Base-by-base conservation (phyloP, 208 protist genomes). In the Leishmania lainsoni region DNA sequence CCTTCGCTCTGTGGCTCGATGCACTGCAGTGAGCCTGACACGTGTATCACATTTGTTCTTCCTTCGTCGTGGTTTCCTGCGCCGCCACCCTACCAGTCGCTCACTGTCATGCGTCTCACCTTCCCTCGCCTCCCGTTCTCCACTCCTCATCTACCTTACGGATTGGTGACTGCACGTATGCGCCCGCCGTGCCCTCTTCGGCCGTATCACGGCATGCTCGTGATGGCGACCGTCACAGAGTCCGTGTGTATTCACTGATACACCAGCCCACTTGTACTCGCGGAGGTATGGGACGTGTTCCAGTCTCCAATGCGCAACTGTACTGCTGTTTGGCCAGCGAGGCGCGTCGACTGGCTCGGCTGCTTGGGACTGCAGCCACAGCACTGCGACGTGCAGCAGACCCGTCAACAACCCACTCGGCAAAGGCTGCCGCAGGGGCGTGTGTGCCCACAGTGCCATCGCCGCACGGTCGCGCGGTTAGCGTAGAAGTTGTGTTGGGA, bases 251-350 rank as follows among this genome's bases (percentile, higher is more conserved):
- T 29, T 26, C 66, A 16, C 29, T 8, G 20, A 35, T 26, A 74
- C 45, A 63, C 51, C n/a, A 4, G 10, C 72, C 42, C 48, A 48
- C 22, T 59, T 16, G 20, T 22, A 61, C 72, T 5, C n/a, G 52
- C 72, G 22, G 6, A 77, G 14, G 49, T 48, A 75, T 75, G 49
- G 49, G 26, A 45, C 71, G 71, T 58, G 49, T 9, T 1, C 20
- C 52, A 26, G 17, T 49, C 14, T 14, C 1, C 2, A 66, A 32
- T 49, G 73, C 5, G 22, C 73, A n/a, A 29, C 78, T 84, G 59
- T 80, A 84, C 59, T 76, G 76, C 52, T 48, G 45, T 39, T 73
- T 84, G n/a, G 81, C 75, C 16, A 45, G 29, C 22, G 81, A 76
- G 3, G 72, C 77, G 42, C 59, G 73, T 70, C 73, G 32, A 10